Evolutionary conservation across 208 protist species (phyloP).

Genomic region (Crithidia sp.): DNA sequence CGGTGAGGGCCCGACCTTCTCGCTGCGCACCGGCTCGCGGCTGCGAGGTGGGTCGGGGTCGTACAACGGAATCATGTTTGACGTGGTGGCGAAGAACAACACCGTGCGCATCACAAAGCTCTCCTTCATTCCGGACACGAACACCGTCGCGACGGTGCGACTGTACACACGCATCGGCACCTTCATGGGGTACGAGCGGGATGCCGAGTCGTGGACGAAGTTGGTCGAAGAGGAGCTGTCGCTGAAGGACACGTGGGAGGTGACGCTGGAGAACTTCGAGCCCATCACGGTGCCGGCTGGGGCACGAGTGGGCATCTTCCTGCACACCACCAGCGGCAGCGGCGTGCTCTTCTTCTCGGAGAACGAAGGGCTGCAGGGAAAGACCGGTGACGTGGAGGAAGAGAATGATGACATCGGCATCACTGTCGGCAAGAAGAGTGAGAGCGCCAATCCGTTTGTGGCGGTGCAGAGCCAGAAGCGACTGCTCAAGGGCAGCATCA

Average conservation of each 20-base stretch:
- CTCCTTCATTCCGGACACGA: conserved; percentile 84
- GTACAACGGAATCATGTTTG: conserved; percentile 93
- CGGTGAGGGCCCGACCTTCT: conserved; percentile 55
- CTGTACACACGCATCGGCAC: conserved; percentile 75
- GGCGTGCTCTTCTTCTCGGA: conserved; percentile 88
- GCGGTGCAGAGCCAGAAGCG: conserved; percentile 80
- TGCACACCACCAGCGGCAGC: conserved; percentile 85
- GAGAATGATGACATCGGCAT: conserved; percentile 89
- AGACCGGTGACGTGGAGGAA: conserved; percentile 74
- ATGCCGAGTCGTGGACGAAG: conserved; percentile 55
- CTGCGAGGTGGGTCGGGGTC: conserved; percentile 70
- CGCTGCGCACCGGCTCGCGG: conserved; percentile 58
- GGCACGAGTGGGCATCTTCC: conserved; percentile 68
- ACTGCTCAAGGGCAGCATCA: conserved; percentile 81
- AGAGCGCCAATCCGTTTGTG: conserved; percentile 69
- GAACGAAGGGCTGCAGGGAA: conserved; percentile 70
- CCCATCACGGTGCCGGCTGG: conserved; percentile 75
- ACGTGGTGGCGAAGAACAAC: conserved; percentile 79
- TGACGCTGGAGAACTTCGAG: conserved; percentile 64
- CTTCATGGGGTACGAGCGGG: conserved; percentile 76
- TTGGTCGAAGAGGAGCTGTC: conserved; percentile 59
- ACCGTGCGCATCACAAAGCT: conserved; percentile 74
- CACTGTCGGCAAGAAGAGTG: conserved; percentile 85
- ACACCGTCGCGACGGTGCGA: conserved; percentile 56
- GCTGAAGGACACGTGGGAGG: conserved; percentile 61